Base-by-base conservation (phyloP, 2,329 filamentous ascomycete genomes). In the Calonectria crousiana region DNA sequence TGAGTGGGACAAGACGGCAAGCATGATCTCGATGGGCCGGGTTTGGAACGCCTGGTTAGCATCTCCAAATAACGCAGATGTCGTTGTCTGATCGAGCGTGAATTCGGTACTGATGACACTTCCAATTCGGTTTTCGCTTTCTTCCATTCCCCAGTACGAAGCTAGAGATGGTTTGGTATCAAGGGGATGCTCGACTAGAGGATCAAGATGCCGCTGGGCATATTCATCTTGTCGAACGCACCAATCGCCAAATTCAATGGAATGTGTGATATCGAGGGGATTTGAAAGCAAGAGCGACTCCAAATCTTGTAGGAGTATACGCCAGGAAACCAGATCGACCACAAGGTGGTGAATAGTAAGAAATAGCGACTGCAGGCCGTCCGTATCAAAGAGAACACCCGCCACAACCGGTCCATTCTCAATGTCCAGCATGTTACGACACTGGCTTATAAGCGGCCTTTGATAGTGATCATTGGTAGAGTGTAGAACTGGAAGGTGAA, bases 1-100 rank as follows among this genome's bases (percentile, higher is more conserved):
- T 0, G 85, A 84, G 65, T 80, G 74, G 1, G 82, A 47, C 0
- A 86, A 62, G 0, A 81, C 74, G 0, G 84, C 18, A 11, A 74
- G 28, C 32, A 77, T 30, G 1, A 77, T 56, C 38, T 77, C 76
- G 3, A 74, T 30, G 0, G 76, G 76, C 2, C 69, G 69, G 10
- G 76, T 76, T 3, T 47, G 44, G 28, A 75, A 74, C 1, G 38
- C 44, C 14, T 70, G n/a, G 30, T 75, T 76, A 30, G 65, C 70
- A 4, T 20, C 16, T 10, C 69, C 72, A 38, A 76, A 58, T 2
- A 74, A 13, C 4, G 52, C 18, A 4, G 74, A 51, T 23, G 65
- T 73, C 2, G 51, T 69, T 9, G 26, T 9, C 2, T 58, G 34
- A 38, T 72, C 71, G 13, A 77, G 69, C 26, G 11, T 36, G 52